Conservation (phyloP, 352 stramenopile genomes). For the Thalassiosira hispida region DNA sequence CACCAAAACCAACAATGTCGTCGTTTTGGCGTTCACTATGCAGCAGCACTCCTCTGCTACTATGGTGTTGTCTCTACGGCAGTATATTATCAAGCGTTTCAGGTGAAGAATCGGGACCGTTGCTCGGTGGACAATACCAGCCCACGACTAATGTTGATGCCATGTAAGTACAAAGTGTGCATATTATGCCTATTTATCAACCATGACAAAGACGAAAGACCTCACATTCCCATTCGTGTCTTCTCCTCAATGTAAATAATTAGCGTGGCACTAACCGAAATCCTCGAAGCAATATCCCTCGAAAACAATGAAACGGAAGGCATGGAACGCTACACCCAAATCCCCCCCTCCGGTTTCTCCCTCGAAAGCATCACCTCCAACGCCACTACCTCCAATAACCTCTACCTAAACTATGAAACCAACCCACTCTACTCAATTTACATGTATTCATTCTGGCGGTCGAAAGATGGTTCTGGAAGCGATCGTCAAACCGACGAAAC, state of each 20-base stretch:
- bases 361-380: slow-evolving; percentile 19
- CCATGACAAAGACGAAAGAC: not conserved
- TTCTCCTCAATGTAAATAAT: not conserved
- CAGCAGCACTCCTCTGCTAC: too few relatives aligned
- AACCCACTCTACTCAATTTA: slow-evolving; percentile 54
- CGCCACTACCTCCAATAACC: not conserved
- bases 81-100: not conserved
- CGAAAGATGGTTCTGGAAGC: slow-evolving; percentile 25
- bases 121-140: slow-evolving; percentile 22
- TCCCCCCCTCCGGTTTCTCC: slow-evolving; percentile 3
- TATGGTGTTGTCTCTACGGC: too few relatives aligned
- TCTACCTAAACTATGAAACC: not conserved
- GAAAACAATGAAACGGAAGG: not conserved
- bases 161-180: slow-evolving; percentile 1
- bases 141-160: not conserved
- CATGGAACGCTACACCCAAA: not conserved
- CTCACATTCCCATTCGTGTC: not conserved
- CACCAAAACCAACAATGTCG: too few relatives aligned
- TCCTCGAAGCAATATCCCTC: slow-evolving; percentile 28
- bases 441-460: slow-evolving; percentile 49
- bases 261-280: slow-evolving; percentile 28
- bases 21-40: too few relatives aligned
- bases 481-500: not conserved
- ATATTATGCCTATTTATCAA: not conserved
- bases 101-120: not conserved